Evolutionary conservation across 306 rosid species (phyloP).

Genomic region (Vigna hirtella): DNA sequence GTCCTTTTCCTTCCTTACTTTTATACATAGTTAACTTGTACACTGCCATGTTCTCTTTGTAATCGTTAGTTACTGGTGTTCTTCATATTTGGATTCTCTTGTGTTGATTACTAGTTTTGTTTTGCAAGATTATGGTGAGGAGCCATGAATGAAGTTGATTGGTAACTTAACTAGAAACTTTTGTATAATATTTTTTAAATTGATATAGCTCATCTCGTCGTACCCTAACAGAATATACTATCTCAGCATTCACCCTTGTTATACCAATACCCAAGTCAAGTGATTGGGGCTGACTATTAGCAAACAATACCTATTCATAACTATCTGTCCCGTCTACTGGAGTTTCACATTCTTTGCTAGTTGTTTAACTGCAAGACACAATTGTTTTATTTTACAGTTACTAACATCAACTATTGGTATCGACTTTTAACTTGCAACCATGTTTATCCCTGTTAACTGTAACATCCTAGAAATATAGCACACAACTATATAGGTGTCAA

Average conservation of each 20-base stretch:
- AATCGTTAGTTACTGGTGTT: not conserved
- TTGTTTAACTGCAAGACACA: not conserved
- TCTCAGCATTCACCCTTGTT: not conserved
- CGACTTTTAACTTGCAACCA: not conserved
- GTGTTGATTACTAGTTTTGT: not conserved
- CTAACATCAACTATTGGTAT: not conserved
- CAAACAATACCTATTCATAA: not conserved
- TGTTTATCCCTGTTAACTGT: not conserved
- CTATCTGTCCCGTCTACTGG: not conserved
- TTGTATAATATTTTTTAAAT: not conserved
- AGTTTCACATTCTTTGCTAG: not conserved
- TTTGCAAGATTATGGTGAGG: slow-evolving; percentile 3
- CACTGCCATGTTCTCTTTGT: not conserved
- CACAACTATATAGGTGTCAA: no score
- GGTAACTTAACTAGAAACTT: not conserved
- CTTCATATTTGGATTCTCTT: slow-evolving; percentile 9
- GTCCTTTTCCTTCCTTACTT: not conserved
- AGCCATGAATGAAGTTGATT: slow-evolving; percentile 6
- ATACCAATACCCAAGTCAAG: not conserved
- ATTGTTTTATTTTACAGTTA: not conserved
- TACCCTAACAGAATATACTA: not conserved
- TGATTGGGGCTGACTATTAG: not conserved
- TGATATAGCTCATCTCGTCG: not conserved
- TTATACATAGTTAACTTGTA: not conserved
- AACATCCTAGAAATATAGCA: no score